Conservation (phyloP, 2,329 filamentous ascomycete genomes). For the Ascochyta viciae-villosae region DNA sequence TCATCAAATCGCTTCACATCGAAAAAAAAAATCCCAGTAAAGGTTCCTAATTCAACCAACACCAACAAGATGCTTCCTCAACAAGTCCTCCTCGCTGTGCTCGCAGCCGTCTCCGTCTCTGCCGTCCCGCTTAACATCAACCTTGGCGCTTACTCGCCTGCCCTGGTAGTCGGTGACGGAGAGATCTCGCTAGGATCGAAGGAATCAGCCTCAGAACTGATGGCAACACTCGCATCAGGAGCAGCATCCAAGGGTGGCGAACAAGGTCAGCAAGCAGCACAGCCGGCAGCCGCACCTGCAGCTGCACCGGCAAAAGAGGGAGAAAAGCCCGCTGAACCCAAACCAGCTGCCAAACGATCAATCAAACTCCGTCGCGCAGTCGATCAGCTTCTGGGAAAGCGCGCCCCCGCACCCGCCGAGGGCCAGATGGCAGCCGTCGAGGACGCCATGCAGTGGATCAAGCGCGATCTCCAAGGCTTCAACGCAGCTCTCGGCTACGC, state of each 20-base stretch:
- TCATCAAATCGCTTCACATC: conserved; percentile 28
- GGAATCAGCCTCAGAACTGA: conserved; percentile 52
- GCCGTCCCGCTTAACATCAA: conserved; percentile 61
- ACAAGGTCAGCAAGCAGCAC: conserved; percentile 28
- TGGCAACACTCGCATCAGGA: conserved; percentile 55
- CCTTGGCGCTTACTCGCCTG: conserved; percentile 60
- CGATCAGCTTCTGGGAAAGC: conserved; percentile 36
- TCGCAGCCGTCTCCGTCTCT: conserved; percentile 40
- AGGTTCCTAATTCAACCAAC: conserved; percentile 12
- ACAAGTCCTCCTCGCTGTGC: conserved; percentile 45
- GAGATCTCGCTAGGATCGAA: conserved; percentile 58
- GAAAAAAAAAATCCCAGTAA: conserved; percentile 4
- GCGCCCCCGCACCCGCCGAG: conserved; percentile 28
- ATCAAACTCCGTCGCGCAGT: conserved; percentile 38
- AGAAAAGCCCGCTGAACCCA: conserved; percentile 33
- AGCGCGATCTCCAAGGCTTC: conserved; percentile 59
- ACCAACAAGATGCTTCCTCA: conserved; percentile 48
- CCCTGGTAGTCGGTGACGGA: conserved; percentile 62
- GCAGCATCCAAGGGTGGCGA: conserved; percentile 36
- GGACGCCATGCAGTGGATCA: conserved; percentile 49
- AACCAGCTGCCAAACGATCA: conserved; percentile 37
- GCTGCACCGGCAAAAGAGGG: conserved; percentile 22
- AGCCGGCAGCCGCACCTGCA: conserved; percentile 19
- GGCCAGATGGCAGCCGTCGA: conserved; percentile 42
- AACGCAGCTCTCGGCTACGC: conserved; percentile 57